phyloP scores from a whole-genome alignment of 495 filamentous ascomycete genomes.

The Podospora australis region DNA sequence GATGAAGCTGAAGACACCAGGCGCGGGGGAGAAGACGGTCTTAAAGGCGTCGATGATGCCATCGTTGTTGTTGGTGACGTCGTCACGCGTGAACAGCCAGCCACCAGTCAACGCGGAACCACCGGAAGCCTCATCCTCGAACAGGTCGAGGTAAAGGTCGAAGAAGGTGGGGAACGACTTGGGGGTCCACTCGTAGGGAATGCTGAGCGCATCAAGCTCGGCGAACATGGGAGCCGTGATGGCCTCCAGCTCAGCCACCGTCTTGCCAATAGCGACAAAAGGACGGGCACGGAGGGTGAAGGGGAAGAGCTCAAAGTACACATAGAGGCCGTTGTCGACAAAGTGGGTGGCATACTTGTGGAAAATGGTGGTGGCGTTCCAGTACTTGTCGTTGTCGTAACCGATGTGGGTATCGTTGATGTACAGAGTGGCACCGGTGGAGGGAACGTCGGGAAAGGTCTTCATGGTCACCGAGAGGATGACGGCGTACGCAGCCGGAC shows the following conservation, averaged over 20 bases:
- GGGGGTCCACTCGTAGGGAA: constrained; percentile 21
- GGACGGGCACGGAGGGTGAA: constrained; percentile 25
- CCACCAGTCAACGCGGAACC: constrained; percentile 30
- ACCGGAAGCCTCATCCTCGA: constrained; percentile 23
- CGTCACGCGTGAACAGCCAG: constrained; percentile 33
- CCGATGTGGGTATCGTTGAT: constrained; percentile 26
- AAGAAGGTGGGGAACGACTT: constrained; percentile 32
- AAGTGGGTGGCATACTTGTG: constrained; percentile 39
- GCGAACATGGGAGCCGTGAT: constrained; percentile 33
- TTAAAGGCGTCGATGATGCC: constrained; percentile 31
- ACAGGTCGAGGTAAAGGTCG: constrained; percentile 35
- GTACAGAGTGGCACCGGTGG: constrained; percentile 29
- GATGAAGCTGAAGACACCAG: constrained; percentile 17
- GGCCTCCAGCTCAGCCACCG: constrained; percentile 20
- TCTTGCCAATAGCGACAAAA: constrained; percentile 19
- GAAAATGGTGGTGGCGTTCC: constrained; percentile 37
- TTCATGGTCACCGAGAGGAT: constrained; percentile 46
- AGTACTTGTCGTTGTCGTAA: constrained; percentile 29
- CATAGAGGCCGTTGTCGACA: constrained; percentile 40
- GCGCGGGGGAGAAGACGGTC: constrained; percentile 17
- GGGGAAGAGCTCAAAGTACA: constrained; percentile 31
- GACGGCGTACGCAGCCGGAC: constrained; percentile 48
- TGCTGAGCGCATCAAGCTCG: constrained; percentile 21
- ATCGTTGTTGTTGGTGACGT: constrained; percentile 28
- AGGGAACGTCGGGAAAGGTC: constrained; percentile 29